phyloP scores from a whole-genome alignment of 768 basidiomycete species.

The Fistulinella prunicolor region DNA sequence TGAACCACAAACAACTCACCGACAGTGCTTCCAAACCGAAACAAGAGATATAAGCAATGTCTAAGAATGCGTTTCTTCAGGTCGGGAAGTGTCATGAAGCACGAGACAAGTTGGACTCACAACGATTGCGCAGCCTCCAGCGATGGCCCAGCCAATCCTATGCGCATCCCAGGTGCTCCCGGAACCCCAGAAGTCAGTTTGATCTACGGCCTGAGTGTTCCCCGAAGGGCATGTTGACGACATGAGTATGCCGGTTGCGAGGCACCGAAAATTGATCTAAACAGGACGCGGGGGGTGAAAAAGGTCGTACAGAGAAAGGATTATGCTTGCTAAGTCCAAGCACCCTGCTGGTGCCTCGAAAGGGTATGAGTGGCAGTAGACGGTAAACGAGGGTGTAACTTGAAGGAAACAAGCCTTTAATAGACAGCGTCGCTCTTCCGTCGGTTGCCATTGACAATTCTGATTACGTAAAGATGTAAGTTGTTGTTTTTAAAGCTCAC shows the following conservation, averaged over 20 bases:
- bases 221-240: conserved; percentile 45
- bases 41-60: conserved; percentile 58
- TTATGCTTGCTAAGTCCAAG: conserved; percentile 2
- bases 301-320: conserved; percentile 7
- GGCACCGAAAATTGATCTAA: not conserved
- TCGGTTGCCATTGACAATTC: no score
- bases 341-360: conserved; percentile 2
- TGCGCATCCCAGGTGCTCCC: conserved; percentile 59
- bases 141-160: conserved; percentile 71
- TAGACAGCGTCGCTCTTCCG: no score
- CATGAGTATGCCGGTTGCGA: conserved; percentile 16
- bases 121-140: conserved; percentile 55
- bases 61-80: conserved; percentile 30
- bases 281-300: not conserved
- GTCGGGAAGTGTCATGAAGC: not conserved
- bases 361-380: not conserved
- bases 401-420: not conserved
- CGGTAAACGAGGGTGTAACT: not conserved
- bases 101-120: conserved; percentile 37
- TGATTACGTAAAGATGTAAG: no score
- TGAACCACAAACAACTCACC: conserved; percentile 39
- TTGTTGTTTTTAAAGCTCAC: no score
- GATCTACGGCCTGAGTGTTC: conserved; percentile 51
- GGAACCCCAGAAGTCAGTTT: conserved; percentile 59
- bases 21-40: conserved; percentile 58